Percentiles rank a stretch among this genome's conserved stretches.
These are phyloP conservation scores for Ocimum tenuiflorum DNA, from an alignment of 257 asterid species.

Conservation along the genomic window DNA sequence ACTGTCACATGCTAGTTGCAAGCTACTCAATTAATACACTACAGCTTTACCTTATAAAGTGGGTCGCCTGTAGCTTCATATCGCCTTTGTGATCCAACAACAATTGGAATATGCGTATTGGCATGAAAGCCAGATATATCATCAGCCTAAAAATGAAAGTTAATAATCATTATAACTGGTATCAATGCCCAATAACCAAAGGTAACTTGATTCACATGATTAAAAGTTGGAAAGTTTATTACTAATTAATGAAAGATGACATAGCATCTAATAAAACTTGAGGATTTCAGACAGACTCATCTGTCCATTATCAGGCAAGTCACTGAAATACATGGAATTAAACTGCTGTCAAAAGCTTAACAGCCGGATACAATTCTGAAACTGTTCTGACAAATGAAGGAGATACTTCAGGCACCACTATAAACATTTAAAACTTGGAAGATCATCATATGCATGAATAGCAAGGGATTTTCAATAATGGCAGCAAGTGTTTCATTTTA, in stretches of 20 bases:
- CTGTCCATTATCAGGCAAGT: background rate
- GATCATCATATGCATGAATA: background rate
- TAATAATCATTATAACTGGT: background rate
- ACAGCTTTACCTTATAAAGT: constrained; percentile 54
- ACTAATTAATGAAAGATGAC: background rate
- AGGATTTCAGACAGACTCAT: background rate
- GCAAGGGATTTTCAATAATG: background rate
- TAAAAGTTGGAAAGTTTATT: background rate
- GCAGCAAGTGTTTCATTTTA: background rate
- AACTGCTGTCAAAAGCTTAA: too few relatives aligned
- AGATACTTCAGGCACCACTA: background rate
- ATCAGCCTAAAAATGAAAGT: constrained; percentile 59
- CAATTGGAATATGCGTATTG: constrained; percentile 89
- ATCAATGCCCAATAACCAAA: background rate
- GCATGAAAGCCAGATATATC: constrained; percentile 78
- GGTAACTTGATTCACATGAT: background rate
- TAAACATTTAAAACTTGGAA: background rate
- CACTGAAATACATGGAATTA: background rate
- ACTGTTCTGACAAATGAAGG: background rate
- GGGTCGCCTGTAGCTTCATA: constrained; percentile 92
- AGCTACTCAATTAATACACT: constrained; percentile 4
- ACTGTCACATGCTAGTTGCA: background rate
- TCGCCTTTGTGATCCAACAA: constrained; percentile 81
- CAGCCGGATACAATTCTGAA: background rate
- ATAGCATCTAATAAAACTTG: background rate